Evolutionary conservation across 768 basidiomycete species (phyloP).

Genomic region (Wakefieldia striispora): DNA sequence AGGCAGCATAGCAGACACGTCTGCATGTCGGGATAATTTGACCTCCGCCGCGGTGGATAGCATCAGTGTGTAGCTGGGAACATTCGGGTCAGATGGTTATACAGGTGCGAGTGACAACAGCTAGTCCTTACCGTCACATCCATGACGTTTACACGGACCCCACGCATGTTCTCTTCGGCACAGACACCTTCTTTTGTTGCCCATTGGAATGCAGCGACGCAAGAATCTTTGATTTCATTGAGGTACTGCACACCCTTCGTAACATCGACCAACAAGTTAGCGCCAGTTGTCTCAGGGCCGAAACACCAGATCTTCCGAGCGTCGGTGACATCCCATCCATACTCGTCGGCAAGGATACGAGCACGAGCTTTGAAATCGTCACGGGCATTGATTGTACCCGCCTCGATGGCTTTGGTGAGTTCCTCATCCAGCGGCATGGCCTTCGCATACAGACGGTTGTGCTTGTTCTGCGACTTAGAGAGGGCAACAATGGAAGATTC

Average conservation of each 20-base stretch:
- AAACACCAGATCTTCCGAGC: constrained; percentile 99
- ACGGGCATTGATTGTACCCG: constrained; percentile 79
- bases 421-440: constrained; percentile 94
- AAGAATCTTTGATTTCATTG: constrained; percentile 99
- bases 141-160: constrained; percentile 91
- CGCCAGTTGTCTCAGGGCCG: constrained; percentile 96
- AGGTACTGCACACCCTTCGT: constrained; percentile 99
- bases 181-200: constrained; percentile 98
- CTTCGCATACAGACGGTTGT: constrained; percentile 96
- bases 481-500: constrained; percentile 95
- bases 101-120: background rate
- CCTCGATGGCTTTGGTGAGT: constrained; percentile 88
- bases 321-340: constrained; percentile 98
- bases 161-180: constrained; percentile 98
- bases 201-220: constrained; percentile 99
- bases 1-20: constrained; percentile 94
- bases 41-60: constrained; percentile 99
- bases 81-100: background rate
- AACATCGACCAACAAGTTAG: constrained; percentile 95
- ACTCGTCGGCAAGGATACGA: constrained; percentile 93
- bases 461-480: constrained; percentile 99
- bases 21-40: constrained; percentile 97
- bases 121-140: constrained; percentile 79
- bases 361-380: constrained; percentile 98
- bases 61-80: constrained; percentile 88